Conservation (phyloP, 73 alveolate genomes). For the Paramecium sonneborni region DNA sequence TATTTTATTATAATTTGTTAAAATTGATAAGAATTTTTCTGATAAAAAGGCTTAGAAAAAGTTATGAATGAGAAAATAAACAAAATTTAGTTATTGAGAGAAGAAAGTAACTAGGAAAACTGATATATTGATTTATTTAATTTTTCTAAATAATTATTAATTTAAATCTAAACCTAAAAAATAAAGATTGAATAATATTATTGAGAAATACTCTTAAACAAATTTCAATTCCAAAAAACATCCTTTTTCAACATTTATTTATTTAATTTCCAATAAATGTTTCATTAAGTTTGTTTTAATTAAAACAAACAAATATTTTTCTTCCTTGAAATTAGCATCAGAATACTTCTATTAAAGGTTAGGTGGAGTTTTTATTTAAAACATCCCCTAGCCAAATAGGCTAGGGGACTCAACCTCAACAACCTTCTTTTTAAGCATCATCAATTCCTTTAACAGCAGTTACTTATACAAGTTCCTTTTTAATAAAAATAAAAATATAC, state of each 20-base stretch:
- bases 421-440: slow-evolving; percentile 61
- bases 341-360: slow-evolving; percentile 59
- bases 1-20: background rate
- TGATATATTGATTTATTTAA: background rate
- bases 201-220: background rate
- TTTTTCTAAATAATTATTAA: background rate
- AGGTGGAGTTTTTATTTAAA: slow-evolving; percentile 47
- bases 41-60: slow-evolving; percentile 15
- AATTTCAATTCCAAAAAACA: slow-evolving; percentile 45
- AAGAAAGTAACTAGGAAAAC: slow-evolving; percentile 8
- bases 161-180: background rate
- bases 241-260: background rate
- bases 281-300: background rate
- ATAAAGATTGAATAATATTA: background rate
- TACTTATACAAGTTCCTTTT: slow-evolving; percentile 45
- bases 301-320: slow-evolving; percentile 22
- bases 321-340: slow-evolving; percentile 23
- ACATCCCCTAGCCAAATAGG: slow-evolving; percentile 61
- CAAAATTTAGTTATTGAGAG: background rate
- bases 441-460: slow-evolving; percentile 65
- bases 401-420: slow-evolving; percentile 71
- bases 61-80: background rate
- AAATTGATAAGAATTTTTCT: background rate
- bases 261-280: background rate
- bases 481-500: slow-evolving; percentile 50